Percentiles rank a stretch among this genome's conserved stretches.
These are phyloP conservation scores for Cochlearia excelsa DNA, from an alignment of 345 rosid species.

Conservation along the genomic window DNA sequence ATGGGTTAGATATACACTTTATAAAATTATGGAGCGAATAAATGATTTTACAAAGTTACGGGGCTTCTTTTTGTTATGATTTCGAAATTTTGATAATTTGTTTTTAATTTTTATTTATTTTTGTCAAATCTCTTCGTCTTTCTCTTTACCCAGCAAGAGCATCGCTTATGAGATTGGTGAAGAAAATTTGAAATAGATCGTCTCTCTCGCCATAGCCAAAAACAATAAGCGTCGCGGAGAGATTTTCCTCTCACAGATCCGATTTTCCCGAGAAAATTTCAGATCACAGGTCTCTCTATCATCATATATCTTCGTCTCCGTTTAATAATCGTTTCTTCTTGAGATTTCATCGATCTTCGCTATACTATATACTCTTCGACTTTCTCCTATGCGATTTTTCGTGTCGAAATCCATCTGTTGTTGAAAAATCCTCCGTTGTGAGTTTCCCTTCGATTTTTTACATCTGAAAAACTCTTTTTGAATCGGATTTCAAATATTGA, in stretches of 20 bases:
- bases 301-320: constrained; percentile 5
- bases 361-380: constrained; percentile 2
- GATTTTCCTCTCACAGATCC: constrained; percentile 35
- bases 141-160: constrained; percentile 12
- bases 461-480: constrained; percentile 14
- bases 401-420: constrained; percentile 13
- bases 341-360: no score
- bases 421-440: no score
- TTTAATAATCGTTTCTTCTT: constrained; percentile 24
- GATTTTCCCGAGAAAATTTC: constrained; percentile 12
- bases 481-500: background rate
- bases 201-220: no score
- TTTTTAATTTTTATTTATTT: background rate
- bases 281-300: constrained; percentile 39
- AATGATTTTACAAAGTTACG: no score
- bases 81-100: constrained; percentile 24
- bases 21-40: no score
- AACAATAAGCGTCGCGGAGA: constrained; percentile 3
- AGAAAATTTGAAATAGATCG: constrained; percentile 22
- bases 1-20: no score
- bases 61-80: background rate
- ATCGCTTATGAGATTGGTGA: constrained; percentile 22
- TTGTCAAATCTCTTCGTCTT: constrained; percentile 19
- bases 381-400: constrained; percentile 10
- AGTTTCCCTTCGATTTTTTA: background rate